These are phyloP conservation scores for Cucumis hystrix DNA, from an alignment of 306 rosid species.

Conservation along the genomic window DNA sequence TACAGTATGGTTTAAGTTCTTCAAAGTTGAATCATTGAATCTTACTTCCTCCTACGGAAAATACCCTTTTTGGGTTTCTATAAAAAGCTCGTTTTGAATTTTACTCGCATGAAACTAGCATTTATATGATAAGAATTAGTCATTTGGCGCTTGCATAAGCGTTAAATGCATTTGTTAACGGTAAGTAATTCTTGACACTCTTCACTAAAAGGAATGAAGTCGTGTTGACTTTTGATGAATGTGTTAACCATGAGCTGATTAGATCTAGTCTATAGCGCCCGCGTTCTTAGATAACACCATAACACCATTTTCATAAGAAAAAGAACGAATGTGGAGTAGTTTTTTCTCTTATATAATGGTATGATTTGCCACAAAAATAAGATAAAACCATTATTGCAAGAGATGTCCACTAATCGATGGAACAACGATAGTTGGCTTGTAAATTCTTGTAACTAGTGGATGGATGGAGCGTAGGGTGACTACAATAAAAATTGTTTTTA, in stretches of 20 bases:
- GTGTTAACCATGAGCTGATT: not conserved
- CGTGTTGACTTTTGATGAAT: not conserved
- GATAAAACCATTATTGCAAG: too few species aligned
- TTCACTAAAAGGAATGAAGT: not conserved
- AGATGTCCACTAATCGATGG: too few species aligned
- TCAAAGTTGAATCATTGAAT: not conserved
- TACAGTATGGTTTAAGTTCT: slow-evolving; percentile 2
- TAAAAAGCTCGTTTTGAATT: not conserved
- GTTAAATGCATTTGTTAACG: not conserved
- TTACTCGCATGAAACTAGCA: not conserved
- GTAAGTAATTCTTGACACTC: not conserved
- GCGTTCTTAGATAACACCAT: not conserved
- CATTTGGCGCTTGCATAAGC: not conserved
- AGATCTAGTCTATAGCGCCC: not conserved
- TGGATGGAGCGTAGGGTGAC: too few species aligned
- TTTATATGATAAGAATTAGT: not conserved
- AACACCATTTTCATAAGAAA: not conserved
- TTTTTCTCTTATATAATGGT: not conserved
- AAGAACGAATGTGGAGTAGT: not conserved
- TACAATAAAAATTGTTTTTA: too few species aligned
- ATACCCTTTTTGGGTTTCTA: not conserved
- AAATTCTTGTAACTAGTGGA: too few species aligned
- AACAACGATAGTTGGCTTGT: too few species aligned
- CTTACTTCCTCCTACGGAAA: not conserved
- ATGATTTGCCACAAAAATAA: too few species aligned